These are phyloP conservation scores for Fusarium drepaniforme DNA, from an alignment of 2,329 filamentous ascomycete species.

Conservation along the genomic window DNA sequence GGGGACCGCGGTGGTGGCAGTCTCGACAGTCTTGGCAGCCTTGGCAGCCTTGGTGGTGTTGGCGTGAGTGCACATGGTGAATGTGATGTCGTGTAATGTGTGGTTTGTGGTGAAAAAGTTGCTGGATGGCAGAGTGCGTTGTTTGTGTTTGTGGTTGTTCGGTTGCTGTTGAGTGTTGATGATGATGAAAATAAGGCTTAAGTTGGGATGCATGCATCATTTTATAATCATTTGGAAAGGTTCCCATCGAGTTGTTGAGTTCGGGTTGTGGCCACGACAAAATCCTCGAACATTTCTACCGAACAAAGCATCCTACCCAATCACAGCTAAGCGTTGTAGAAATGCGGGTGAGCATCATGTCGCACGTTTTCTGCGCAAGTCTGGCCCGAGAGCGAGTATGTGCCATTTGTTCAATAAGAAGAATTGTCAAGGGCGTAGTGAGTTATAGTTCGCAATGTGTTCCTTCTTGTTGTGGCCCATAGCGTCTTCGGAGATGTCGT, in stretches of 20 bases:
- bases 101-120: neutral
- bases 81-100: neutral
- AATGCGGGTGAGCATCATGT: neutral
- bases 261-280: neutral
- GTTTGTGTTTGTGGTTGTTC: neutral
- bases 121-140: neutral
- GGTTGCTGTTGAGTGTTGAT: neutral
- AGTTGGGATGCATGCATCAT: neutral
- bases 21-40: neutral
- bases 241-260: neutral
- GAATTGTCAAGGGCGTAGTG: neutral
- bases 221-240: neutral
- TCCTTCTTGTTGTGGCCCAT: neutral
- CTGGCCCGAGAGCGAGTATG: too few relatives aligned
- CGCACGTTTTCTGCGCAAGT: too few relatives aligned
- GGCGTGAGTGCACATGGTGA: neutral
- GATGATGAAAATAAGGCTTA: neutral
- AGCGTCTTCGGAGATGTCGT: too few relatives aligned
- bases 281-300: neutral
- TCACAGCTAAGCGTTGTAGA: neutral
- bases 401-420: neutral
- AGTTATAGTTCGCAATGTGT: too few relatives aligned
- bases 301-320: neutral
- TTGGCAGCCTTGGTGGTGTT: neutral
- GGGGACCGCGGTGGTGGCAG: neutral